A percentile compares a stretch with the other conserved stretches of the same genome.
These are phyloP conservation scores for Berkeleyomyces basicola DNA, from an alignment of 2,329 filamentous ascomycete genomes.

Conservation along the genomic window DNA sequence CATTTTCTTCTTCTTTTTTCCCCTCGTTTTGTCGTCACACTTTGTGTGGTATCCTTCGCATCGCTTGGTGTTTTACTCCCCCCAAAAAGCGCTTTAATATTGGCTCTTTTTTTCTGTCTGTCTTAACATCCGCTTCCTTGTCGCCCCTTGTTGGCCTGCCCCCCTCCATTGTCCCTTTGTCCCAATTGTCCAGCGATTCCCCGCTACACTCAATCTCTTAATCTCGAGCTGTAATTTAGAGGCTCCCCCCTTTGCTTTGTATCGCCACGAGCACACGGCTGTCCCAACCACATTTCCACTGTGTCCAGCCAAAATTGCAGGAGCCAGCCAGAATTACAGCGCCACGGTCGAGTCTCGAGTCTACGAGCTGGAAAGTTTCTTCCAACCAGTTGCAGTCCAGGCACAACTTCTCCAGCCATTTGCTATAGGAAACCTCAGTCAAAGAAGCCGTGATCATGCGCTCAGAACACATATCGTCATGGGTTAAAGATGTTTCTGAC, in stretches of 20 bases:
- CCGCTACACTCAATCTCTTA: background rate
- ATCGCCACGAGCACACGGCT: background rate
- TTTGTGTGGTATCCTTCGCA: background rate
- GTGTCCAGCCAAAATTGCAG: background rate
- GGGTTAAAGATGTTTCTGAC: conserved; percentile 10
- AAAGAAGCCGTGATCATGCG: conserved; percentile 4
- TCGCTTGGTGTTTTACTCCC: background rate
- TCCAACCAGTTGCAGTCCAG: background rate
- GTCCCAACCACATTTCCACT: background rate
- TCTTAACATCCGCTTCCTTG: background rate
- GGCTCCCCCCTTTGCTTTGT: background rate
- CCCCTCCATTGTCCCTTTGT: background rate
- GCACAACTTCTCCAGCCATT: background rate
- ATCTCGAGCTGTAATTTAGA: background rate
- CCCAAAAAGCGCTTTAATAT: background rate
- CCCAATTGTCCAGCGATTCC: background rate
- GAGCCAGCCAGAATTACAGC: background rate
- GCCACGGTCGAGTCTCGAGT: no score
- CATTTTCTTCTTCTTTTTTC: background rate
- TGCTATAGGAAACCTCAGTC: background rate
- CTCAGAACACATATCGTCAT: conserved; percentile 10
- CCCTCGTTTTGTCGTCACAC: background rate
- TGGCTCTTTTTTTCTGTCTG: background rate
- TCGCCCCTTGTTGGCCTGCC: background rate
- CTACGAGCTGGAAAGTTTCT: background rate